These are phyloP conservation scores for Pyricularia grisea DNA, from an alignment of 2,329 filamentous ascomycete species.

Conservation along the genomic window DNA sequence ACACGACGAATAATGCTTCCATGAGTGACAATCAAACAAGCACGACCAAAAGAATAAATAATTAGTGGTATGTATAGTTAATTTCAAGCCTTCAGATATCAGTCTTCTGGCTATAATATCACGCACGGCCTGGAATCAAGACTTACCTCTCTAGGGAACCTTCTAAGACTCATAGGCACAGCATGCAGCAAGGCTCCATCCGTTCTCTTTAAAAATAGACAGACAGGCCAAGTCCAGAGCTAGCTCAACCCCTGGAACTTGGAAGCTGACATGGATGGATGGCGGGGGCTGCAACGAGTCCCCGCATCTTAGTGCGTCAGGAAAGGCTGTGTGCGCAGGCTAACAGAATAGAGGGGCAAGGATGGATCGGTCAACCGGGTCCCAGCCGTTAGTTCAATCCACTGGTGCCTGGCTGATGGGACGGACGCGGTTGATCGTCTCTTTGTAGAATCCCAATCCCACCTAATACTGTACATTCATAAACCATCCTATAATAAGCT, in stretches of 20 bases:
- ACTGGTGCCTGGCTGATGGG: neutral
- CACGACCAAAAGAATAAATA: neutral
- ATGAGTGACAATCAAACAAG: neutral
- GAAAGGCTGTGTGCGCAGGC: neutral
- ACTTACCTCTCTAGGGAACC: neutral
- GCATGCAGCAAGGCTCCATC: no score
- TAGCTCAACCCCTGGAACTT: neutral
- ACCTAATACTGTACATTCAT: neutral
- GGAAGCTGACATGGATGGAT: neutral
- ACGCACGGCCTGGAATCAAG: no score
- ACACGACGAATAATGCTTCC: neutral
- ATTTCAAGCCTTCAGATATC: neutral
- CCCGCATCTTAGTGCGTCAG: neutral
- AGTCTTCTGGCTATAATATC: neutral
- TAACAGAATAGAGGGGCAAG: neutral
- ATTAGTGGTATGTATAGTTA: neutral
- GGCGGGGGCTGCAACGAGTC: neutral
- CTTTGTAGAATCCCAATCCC: neutral
- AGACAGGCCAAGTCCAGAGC: neutral
- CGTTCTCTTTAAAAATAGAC: neutral
- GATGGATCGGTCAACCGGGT: neutral
- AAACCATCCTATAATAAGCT: neutral
- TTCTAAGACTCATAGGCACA: neutral
- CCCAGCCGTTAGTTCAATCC: neutral
- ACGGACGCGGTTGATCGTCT: neutral